Base-by-base conservation (phyloP, 1,284 basidiomycete genomes). In the Cryptococcus sp. region DNA sequence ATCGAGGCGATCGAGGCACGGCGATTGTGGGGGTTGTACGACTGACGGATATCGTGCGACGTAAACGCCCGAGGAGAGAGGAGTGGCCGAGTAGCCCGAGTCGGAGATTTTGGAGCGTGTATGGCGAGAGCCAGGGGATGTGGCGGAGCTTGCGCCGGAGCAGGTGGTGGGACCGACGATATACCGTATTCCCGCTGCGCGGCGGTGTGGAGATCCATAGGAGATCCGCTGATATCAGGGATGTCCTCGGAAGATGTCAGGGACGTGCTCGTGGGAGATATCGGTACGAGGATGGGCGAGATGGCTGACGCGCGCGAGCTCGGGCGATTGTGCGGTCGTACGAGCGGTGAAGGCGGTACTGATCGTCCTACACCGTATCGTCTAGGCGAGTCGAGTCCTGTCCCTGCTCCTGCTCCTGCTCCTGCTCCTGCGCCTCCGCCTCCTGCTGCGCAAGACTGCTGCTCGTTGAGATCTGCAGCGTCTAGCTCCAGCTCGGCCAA, bases 401-500 rank as follows among this genome's bases (percentile, higher is more conserved):
- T n/a, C 13, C 27, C 27, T 25, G 20, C 44, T 46, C 42, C 25
- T 25, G 42, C 40, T 52, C 22, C 45, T 46, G 20, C 45, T 19
- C 27, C 27, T n/a, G n/a, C n/a, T n/a, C n/a, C n/a, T n/a, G n/a
- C n/a, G n/a, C n/a, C n/a, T n/a, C n/a, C n/a, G 10, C 10, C 27
- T 31, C 4, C 27, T 31, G 5, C 27, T 31, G 27, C 27, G 5
- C 27, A 10, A 31, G 27, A 31, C 27, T 31, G 27, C 27, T 31
- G 27, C 27, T 31, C 27, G 27, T 10, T 31, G 27, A 10, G 10
- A 31, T 31, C 10, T 4, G 20, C 13, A 25, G n/a, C 40, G 8
- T 50, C 45, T 1, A 40, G 19, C 11, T 64, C 66, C 27, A 56
- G 39, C 53, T 71, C 70, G 13, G 59, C 57, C 2, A 71, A 54